phyloP scores from a whole-genome alignment of 495 filamentous ascomycete species.

The Penicillium nucicola region DNA sequence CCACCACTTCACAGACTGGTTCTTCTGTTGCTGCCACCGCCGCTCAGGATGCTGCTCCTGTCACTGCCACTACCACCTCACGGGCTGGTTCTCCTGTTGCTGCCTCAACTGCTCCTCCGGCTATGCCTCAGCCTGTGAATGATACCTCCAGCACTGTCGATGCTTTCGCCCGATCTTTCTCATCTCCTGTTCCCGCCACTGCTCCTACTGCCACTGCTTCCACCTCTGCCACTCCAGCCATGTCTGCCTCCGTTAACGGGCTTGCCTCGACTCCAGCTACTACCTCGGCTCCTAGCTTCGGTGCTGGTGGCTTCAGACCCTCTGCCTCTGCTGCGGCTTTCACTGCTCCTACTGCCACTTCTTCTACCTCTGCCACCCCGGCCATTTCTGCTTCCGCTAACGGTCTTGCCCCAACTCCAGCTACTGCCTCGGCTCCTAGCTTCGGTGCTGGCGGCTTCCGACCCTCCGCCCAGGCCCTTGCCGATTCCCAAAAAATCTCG shows the following conservation, averaged over 20 bases:
- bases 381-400: neutral
- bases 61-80: no score
- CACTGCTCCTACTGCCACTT: neutral
- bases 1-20: no score
- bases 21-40: neutral
- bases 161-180: constrained; percentile 45
- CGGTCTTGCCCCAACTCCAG: neutral
- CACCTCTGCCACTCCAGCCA: no score
- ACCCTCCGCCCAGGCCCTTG: constrained; percentile 33
- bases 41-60: neutral
- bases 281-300: constrained; percentile 31
- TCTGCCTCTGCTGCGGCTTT: neutral
- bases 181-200: constrained; percentile 22
- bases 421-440: constrained; percentile 20
- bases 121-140: no score
- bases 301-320: no score
- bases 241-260: no score
- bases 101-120: no score
- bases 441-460: constrained; percentile 36
- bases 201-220: neutral
- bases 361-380: neutral
- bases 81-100: no score
- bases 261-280: no score
- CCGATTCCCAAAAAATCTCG: constrained; percentile 44
- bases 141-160: constrained; percentile 31